These are phyloP conservation scores for Zopfochytrium polystomum DNA, from an alignment of 371 early-diverging fungal species.

Conservation along the genomic window DNA sequence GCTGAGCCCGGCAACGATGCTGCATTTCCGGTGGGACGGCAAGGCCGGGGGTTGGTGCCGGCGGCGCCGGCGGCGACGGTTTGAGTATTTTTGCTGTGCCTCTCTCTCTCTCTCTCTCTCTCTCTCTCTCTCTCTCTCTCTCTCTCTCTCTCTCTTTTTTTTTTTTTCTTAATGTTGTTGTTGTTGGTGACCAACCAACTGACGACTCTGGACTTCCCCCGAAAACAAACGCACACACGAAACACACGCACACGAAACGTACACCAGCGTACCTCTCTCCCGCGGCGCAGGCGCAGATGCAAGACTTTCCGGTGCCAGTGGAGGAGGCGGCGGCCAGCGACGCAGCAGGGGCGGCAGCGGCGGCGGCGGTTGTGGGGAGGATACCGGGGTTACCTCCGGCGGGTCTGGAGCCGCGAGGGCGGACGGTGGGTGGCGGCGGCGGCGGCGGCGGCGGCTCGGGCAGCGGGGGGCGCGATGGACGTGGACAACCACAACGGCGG, in stretches of 20 bases:
- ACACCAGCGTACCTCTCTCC: too few relatives aligned
- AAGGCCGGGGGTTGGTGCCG: slow-evolving; percentile 5
- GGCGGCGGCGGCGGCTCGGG: not conserved
- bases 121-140: too few relatives aligned
- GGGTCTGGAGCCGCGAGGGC: not conserved
- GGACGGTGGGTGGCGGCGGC: not conserved
- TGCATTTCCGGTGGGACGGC: slow-evolving; percentile 26
- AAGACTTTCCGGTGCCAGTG: slow-evolving; percentile 22
- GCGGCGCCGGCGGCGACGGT: slow-evolving; percentile 5
- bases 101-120: not conserved
- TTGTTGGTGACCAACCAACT: too few relatives aligned
- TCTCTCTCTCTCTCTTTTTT: too few relatives aligned
- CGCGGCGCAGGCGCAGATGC: slow-evolving; percentile 6
- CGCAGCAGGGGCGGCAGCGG: not conserved
- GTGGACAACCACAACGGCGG: too few relatives aligned
- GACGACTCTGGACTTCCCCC: too few relatives aligned
- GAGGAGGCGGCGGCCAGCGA: not conserved
- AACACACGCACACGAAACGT: too few relatives aligned
- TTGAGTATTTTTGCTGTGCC: not conserved
- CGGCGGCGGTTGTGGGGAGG: not conserved
- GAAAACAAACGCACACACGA: too few relatives aligned
- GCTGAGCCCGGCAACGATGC: slow-evolving; percentile 51
- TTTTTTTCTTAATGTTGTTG: too few relatives aligned
- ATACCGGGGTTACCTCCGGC: too few relatives aligned
- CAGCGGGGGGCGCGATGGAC: not conserved